A percentile compares a stretch with the other conserved stretches of the same genome.
Evolutionary conservation across 805 yeast species (phyloP).

Genomic region (Teunomyces pallodes): DNA sequence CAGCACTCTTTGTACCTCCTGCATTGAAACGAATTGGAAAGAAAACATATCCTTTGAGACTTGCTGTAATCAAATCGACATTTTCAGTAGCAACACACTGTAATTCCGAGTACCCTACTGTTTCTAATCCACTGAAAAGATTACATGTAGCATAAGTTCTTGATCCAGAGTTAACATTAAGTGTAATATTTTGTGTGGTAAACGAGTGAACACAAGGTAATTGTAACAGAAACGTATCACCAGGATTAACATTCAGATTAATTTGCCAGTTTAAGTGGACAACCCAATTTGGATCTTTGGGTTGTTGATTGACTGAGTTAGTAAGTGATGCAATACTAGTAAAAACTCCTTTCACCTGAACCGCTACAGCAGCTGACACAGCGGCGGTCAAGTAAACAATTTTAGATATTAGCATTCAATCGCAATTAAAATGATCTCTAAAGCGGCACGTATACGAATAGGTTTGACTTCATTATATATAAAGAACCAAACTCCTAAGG

Average conservation of each 20-base stretch:
- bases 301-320: not conserved
- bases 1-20: too few relatives aligned
- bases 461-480: too few relatives aligned
- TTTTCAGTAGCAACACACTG: too few relatives aligned
- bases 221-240: constrained; percentile 25
- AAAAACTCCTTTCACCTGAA: constrained; percentile 12
- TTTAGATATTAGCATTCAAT: too few relatives aligned
- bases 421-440: too few relatives aligned
- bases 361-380: not conserved
- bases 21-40: too few relatives aligned
- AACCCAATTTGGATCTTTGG: constrained; percentile 10
- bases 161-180: constrained; percentile 6
- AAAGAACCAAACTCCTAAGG: too few relatives aligned
- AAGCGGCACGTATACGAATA: too few relatives aligned
- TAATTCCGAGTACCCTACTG: too few relatives aligned
- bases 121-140: not conserved
- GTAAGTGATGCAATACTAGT: constrained; percentile 9
- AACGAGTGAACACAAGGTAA: constrained; percentile 27
- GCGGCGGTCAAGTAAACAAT: too few relatives aligned
- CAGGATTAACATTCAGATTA: constrained; percentile 10
- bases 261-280: constrained; percentile 10
- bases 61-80: too few relatives aligned
- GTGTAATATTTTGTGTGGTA: constrained; percentile 10
- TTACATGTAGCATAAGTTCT: constrained; percentile 11
- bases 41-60: too few relatives aligned